Conservation (phyloP, 192 early-diverging fungal genomes). For the Backusella liffmaniae region DNA sequence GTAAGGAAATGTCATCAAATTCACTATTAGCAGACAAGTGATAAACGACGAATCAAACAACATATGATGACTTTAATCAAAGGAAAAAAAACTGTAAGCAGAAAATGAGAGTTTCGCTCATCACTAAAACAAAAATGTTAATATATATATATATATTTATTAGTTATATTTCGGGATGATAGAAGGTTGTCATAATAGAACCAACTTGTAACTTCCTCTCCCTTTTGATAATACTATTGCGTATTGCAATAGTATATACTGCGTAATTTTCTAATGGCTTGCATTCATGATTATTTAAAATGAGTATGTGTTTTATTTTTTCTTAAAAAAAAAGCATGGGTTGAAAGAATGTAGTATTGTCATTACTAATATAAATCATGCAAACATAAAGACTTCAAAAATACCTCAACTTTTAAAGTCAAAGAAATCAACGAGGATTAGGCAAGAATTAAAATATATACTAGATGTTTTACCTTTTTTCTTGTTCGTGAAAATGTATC, state of each 20-base stretch:
- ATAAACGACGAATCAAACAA: too few relatives aligned
- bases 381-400: not conserved
- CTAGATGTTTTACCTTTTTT: not conserved
- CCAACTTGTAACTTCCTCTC: not conserved
- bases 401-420: not conserved
- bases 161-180: not conserved
- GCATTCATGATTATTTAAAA: not conserved
- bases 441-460: not conserved
- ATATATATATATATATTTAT: not conserved
- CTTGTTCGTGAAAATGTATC: too few relatives aligned
- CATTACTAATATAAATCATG: not conserved
- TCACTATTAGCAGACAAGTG: too few relatives aligned
- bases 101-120: too few relatives aligned
- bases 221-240: not conserved
- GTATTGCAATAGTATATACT: not conserved
- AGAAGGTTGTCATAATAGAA: not conserved
- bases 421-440: not conserved
- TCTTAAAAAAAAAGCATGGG: not conserved
- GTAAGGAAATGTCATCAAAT: too few relatives aligned
- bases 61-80: too few relatives aligned
- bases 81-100: too few relatives aligned
- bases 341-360: not conserved
- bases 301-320: not conserved
- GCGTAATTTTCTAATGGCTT: not conserved
- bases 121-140: too few relatives aligned